These are phyloP conservation scores for Tulasnella calospora DNA, from an alignment of 768 basidiomycete genomes.

Conservation along the genomic window DNA sequence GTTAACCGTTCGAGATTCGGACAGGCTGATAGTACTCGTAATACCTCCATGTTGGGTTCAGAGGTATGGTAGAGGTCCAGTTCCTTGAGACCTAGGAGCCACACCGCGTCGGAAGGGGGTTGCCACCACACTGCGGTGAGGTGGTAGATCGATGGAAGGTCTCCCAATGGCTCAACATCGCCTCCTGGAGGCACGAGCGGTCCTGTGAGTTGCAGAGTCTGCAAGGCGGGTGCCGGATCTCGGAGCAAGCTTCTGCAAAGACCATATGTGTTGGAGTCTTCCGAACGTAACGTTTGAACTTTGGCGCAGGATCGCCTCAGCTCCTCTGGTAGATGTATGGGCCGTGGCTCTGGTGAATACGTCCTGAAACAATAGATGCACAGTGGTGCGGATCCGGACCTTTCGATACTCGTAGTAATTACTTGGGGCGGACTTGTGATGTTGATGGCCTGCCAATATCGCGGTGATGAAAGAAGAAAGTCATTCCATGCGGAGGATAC, in stretches of 20 bases:
- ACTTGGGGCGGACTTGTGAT: not conserved
- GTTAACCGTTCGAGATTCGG: not conserved
- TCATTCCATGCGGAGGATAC: not conserved
- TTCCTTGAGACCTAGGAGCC: not conserved
- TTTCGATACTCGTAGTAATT: not conserved
- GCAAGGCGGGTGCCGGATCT: not conserved
- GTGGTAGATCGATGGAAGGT: not conserved
- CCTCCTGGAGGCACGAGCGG: too few species aligned
- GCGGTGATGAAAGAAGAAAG: not conserved
- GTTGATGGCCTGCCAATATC: not conserved
- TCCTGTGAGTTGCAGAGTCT: not conserved
- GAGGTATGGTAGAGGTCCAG: not conserved
- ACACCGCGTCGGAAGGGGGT: not conserved
- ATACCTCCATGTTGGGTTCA: not conserved
- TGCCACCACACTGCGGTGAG: not conserved
- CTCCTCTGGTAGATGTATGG: too few species aligned
- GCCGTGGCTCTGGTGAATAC: too few species aligned
- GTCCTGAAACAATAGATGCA: not conserved
- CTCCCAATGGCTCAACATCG: not conserved
- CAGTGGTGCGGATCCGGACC: not conserved
- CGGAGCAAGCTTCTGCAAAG: not conserved
- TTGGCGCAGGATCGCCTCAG: too few species aligned
- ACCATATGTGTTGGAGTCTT: not conserved
- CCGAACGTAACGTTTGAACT: not conserved
- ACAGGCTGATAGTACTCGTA: not conserved